Base-by-base conservation (phyloP, 139 green algal genomes). In the Chlorella vulgaris region DNA sequence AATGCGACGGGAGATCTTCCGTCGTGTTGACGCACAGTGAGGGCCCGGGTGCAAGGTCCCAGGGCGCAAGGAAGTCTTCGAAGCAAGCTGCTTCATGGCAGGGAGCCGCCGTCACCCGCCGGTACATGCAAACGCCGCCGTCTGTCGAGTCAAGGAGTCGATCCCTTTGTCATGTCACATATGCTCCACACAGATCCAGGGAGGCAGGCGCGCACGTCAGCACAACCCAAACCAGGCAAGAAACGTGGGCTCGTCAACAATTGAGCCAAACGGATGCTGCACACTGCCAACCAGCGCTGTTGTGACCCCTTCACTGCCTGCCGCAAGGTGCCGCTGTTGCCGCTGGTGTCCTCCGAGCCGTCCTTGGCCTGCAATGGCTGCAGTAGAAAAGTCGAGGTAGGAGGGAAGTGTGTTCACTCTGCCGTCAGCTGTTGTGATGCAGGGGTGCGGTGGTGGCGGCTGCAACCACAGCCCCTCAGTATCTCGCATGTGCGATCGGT, bases 401-500 rank as follows among this genome's bases (percentile, higher is more conserved):
- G 55, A 65, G 5, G 55, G 55, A 5, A 65, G 21, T 31, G 55
- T 65, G 55, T 65, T 28, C 5, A 21, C n/a, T 5, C 5, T 15
- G 15, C 13, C 55, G n/a, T 31, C 22, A 15, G 55, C 55, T 31
- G 55, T 21, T 28, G 22, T 55, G 6, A 91, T 71, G 69, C 76
- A 85, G 0, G 76, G 78, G 42, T 88, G 91, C 24, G n/a, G 19
- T 4, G 88, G 88, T 5, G 88, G 88, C n/a, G 78, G 81, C n/a
- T 70, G 24, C 2, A 29, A 47, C 86, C 86, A 91, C 42, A 26
- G n/a, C 33, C 79, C 70, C 5, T 81, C 69, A 5, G 21, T 35
- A 0, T 22, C n/a, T 4, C 74, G 66, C 88, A 91, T 91, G 81
- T 91, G 88, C 19, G 78, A 82, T 31, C 88, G 75, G 76, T 91